Conservation (phyloP, 106 monocot species). For the Xerophyta viscosa region DNA sequence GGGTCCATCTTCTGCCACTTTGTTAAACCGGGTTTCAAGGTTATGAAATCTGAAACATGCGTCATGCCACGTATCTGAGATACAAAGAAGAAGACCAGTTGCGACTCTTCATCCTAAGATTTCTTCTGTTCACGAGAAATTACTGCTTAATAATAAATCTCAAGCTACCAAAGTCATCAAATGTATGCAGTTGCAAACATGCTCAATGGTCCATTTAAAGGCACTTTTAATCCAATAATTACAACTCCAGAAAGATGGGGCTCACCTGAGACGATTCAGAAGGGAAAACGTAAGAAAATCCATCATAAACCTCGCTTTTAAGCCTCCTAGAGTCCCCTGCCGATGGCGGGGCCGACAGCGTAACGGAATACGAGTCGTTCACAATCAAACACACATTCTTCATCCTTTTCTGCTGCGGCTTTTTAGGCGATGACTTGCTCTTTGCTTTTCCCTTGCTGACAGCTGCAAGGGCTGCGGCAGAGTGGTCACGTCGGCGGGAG, state of each 20-base stretch:
- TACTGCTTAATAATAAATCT: too few species aligned
- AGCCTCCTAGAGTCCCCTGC: constrained; percentile 36
- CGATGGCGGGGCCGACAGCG: constrained; percentile 43
- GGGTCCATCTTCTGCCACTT: too few species aligned
- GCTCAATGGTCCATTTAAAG: too few species aligned
- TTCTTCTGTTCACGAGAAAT: too few species aligned
- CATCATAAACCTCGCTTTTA: constrained; percentile 75
- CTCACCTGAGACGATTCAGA: constrained; percentile 65
- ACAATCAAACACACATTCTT: constrained; percentile 32
- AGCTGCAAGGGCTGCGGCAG: background rate
- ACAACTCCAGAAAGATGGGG: too few species aligned
- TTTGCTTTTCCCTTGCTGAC: background rate
- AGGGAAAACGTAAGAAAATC: constrained; percentile 66
- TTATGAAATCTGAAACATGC: too few species aligned
- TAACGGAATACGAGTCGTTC: constrained; percentile 44
- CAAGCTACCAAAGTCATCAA: too few species aligned
- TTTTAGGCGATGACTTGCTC: background rate
- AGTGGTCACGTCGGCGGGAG: background rate
- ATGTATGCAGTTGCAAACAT: background rate
- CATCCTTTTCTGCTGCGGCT: constrained; percentile 12
- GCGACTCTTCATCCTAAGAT: too few species aligned
- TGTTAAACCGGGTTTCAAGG: too few species aligned
- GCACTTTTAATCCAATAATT: too few species aligned
- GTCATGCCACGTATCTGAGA: too few species aligned
- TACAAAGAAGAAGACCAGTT: too few species aligned